phyloP scores from a whole-genome alignment of 495 filamentous ascomycete genomes.

The Lasiosphaeris hirsuta region DNA sequence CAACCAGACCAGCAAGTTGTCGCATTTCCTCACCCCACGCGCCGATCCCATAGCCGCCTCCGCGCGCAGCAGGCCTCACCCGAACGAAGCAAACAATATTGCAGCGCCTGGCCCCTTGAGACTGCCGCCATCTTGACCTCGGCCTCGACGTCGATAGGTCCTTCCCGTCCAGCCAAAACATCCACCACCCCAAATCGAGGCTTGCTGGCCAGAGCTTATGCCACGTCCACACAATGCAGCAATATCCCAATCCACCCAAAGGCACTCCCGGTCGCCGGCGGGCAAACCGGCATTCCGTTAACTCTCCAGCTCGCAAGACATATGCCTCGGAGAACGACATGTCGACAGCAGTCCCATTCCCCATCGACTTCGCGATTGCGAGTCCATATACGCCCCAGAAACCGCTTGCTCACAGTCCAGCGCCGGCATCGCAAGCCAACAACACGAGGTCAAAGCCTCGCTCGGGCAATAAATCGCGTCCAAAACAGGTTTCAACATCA shows the following conservation, averaged over 20 bases:
- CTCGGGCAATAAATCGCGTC: constrained; percentile 29
- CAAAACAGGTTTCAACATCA: constrained; percentile 33
- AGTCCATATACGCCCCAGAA: constrained; percentile 41
- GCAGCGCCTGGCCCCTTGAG: not conserved
- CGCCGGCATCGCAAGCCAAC: constrained; percentile 22
- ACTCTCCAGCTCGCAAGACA: constrained; percentile 35
- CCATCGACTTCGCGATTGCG: constrained; percentile 21
- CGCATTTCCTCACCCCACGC: constrained; percentile 15
- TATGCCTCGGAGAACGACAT: constrained; percentile 52
- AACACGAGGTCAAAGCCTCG: constrained; percentile 28
- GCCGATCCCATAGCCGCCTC: constrained; percentile 13
- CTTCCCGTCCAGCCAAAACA: not conserved
- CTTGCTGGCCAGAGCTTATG: not conserved
- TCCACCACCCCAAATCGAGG: not conserved
- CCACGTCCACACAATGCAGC: constrained; percentile 5
- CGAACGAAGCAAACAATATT: not conserved
- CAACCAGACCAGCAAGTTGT: constrained; percentile 17
- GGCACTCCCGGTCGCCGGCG: constrained; percentile 42
- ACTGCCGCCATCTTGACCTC: constrained; percentile 2
- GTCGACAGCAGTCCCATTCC: constrained; percentile 20
- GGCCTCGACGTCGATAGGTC: not conserved
- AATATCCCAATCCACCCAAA: constrained; percentile 17
- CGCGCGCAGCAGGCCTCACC: constrained; percentile 1
- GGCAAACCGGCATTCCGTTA: constrained; percentile 30
- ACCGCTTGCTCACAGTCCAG: constrained; percentile 20